A percentile compares a stretch with the other conserved stretches of the same genome.
phyloP scores from a whole-genome alignment of 106 monocot genomes.

The Phalaenopsis aphrodite region DNA sequence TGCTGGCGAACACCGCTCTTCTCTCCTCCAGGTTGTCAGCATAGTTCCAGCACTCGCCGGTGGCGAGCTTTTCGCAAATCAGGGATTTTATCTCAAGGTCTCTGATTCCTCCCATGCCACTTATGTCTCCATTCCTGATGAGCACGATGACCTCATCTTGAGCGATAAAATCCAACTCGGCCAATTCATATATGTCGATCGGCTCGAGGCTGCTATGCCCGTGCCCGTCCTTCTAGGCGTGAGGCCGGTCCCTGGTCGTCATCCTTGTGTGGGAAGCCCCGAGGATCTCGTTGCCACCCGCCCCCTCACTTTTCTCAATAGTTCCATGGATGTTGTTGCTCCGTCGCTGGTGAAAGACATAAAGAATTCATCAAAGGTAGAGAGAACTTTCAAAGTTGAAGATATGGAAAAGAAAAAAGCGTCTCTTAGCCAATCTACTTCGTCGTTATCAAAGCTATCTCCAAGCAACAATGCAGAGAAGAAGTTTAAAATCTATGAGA shows the following conservation, averaged over 20 bases:
- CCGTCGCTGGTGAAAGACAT: constrained; percentile 25
- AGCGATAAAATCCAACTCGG: constrained; percentile 84
- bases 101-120: constrained; percentile 91
- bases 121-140: constrained; percentile 62
- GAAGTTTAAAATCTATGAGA: constrained; percentile 20
- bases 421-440: constrained; percentile 38
- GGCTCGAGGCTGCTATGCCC: constrained; percentile 61
- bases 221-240: constrained; percentile 65
- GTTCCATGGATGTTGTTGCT: constrained; percentile 9
- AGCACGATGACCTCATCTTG: constrained; percentile 76
- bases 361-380: constrained; percentile 27
- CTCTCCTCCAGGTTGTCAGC: constrained; percentile 76
- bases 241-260: constrained; percentile 68
- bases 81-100: constrained; percentile 86
- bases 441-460: constrained; percentile 36
- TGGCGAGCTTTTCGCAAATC: constrained; percentile 64
- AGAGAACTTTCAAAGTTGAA: constrained; percentile 24
- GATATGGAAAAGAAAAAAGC: constrained; percentile 29
- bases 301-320: constrained; percentile 35
- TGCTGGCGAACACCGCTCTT: constrained; percentile 64
- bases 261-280: constrained; percentile 73
- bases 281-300: constrained; percentile 54
- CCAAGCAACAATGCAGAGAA: constrained; percentile 17
- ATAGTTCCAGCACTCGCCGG: constrained; percentile 81
- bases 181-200: constrained; percentile 74